Conservation (phyloP, 768 basidiomycete species). For the Kwoniella heveanensis region DNA sequence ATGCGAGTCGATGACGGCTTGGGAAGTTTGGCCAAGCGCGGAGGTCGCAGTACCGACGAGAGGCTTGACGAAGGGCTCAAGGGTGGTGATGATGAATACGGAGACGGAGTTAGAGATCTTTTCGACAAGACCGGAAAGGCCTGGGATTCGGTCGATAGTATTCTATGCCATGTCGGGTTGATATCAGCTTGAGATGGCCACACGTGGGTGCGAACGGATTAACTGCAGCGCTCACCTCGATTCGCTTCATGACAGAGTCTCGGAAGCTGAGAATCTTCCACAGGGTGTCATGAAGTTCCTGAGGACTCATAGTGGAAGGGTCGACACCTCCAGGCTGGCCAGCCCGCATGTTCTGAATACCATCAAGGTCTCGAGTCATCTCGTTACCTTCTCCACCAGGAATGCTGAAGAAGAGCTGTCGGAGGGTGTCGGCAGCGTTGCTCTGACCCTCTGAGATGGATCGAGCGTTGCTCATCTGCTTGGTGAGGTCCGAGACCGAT, state of each 20-base stretch:
- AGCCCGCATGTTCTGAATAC: slow-evolving; percentile 64
- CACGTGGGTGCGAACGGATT: not conserved
- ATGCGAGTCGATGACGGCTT: slow-evolving; percentile 73
- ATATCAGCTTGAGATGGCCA: not conserved
- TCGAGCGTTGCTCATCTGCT: slow-evolving; percentile 72
- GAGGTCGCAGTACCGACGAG: slow-evolving; percentile 70
- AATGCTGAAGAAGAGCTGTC: slow-evolving; percentile 46
- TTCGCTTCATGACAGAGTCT: slow-evolving; percentile 79
- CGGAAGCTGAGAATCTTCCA: slow-evolving; percentile 86
- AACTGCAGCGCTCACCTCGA: slow-evolving; percentile 55
- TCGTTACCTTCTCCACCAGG: slow-evolving; percentile 57
- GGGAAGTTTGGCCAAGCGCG: slow-evolving; percentile 67
- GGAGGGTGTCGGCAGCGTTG: slow-evolving; percentile 36
- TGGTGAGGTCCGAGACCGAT: slow-evolving; percentile 83
- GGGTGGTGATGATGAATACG: slow-evolving; percentile 75
- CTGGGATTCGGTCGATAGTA: slow-evolving; percentile 75
- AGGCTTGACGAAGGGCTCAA: slow-evolving; percentile 83
- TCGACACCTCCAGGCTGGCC: slow-evolving; percentile 68
- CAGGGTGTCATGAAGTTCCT: slow-evolving; percentile 77
- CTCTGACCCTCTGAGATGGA: slow-evolving; percentile 58
- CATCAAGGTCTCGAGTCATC: slow-evolving; percentile 73
- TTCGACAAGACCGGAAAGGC: slow-evolving; percentile 69
- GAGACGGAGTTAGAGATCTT: slow-evolving; percentile 72
- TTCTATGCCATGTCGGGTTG: slow-evolving; percentile 28
- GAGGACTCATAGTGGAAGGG: slow-evolving; percentile 81